These are phyloP conservation scores for Penicillium salamii DNA, from an alignment of 495 filamentous ascomycete species.

Conservation along the genomic window DNA sequence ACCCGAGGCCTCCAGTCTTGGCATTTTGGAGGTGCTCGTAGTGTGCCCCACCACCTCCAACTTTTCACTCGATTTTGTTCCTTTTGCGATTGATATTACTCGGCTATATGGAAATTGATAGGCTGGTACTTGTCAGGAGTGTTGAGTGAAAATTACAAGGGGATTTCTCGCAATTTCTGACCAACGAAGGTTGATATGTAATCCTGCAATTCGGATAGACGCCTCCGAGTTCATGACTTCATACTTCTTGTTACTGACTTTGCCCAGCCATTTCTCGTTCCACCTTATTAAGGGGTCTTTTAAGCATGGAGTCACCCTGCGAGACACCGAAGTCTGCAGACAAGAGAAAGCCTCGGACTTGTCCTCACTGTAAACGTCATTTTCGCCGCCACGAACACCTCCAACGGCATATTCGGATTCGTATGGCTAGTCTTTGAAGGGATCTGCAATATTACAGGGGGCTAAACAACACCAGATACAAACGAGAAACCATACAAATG, in stretches of 20 bases:
- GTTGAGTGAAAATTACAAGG: too few species aligned
- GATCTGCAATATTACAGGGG: neutral
- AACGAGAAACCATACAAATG: slow-evolving; percentile 23
- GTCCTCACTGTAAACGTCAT: slow-evolving; percentile 14
- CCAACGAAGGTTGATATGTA: too few species aligned
- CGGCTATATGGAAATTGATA: too few species aligned
- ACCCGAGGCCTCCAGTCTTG: neutral
- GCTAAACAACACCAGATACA: slow-evolving; percentile 12
- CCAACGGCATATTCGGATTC: slow-evolving; percentile 7
- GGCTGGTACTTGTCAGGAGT: too few species aligned
- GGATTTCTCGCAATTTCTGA: too few species aligned
- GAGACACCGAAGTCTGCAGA: neutral
- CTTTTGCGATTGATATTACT: neutral
- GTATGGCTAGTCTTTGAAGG: neutral
- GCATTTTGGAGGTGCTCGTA: neutral
- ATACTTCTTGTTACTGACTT: too few species aligned
- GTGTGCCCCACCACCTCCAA: neutral
- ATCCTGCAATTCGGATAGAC: too few species aligned
- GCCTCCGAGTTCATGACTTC: too few species aligned
- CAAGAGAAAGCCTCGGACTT: slow-evolving; percentile 12
- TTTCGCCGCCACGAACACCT: slow-evolving; percentile 20
- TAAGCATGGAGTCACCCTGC: neutral
- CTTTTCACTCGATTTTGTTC: neutral
- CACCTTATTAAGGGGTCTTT: neutral
- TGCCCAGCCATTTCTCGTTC: too few species aligned